phyloP scores from a whole-genome alignment of 345 rosid species.

The Camelina neglecta region DNA sequence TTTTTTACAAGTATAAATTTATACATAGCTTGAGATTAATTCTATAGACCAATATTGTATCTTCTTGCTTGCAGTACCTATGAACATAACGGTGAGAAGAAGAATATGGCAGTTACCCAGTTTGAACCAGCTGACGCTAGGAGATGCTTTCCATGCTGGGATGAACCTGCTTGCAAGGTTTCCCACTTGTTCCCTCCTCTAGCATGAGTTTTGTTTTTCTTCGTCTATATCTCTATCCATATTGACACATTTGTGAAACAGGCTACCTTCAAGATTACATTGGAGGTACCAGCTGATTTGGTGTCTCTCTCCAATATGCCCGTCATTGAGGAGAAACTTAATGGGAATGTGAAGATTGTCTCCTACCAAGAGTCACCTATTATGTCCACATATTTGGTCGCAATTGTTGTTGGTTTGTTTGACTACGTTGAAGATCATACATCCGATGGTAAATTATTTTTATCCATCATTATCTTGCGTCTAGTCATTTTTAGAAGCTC shows the following conservation, averaged over 20 bases:
- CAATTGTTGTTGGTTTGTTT: conserved; percentile 88
- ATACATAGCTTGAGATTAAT: not conserved
- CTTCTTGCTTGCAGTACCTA: conserved; percentile 58
- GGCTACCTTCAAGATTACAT: conserved; percentile 93
- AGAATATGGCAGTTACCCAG: conserved; percentile 97
- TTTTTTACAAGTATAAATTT: not conserved
- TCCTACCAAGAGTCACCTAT: conserved; percentile 84
- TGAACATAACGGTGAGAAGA: conserved; percentile 83
- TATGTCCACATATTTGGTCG: conserved; percentile 97
- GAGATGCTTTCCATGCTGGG: conserved; percentile 98
- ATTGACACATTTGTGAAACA: conserved; percentile 43
- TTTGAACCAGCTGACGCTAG: conserved; percentile 98
- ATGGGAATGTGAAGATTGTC: conserved; percentile 69
- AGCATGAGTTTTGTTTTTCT: conserved; percentile 2
- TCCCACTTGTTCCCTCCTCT: not conserved
- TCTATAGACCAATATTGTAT: not conserved
- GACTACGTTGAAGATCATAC: conserved; percentile 89
- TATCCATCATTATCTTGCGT: not conserved
- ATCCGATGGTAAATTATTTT: conserved; percentile 66
- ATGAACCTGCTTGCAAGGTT: conserved; percentile 98
- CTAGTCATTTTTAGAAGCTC: conserved; percentile 14
- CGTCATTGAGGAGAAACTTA: conserved; percentile 63
- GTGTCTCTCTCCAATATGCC: conserved; percentile 98
- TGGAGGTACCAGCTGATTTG: conserved; percentile 80
- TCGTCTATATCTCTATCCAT: not conserved